phyloP scores from a whole-genome alignment of 139 green algal species.

The Chlamydomonas sp. region DNA sequence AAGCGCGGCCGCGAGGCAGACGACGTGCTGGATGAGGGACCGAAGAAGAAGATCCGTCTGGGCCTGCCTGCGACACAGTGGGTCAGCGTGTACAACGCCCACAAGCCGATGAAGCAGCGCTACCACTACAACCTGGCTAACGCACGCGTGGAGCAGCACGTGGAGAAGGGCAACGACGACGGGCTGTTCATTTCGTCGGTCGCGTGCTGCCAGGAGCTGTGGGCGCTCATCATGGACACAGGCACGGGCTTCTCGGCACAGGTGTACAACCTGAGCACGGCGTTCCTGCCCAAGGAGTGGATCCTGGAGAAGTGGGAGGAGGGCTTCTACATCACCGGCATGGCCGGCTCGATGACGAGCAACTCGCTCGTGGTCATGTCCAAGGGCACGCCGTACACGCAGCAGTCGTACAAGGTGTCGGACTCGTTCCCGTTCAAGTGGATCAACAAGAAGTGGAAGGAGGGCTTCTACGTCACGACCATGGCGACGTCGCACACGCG shows the following conservation, averaged over 20 bases:
- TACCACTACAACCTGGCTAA: conserved; percentile 99
- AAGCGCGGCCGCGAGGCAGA: too few relatives aligned
- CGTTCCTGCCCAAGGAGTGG: too few relatives aligned
- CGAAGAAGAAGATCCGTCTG: conserved; percentile 88
- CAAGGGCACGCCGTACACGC: conserved; percentile 63
- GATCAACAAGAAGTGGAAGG: too few relatives aligned
- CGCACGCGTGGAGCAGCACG: conserved; percentile 80
- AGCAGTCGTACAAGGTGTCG: conserved; percentile 99
- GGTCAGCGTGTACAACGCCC: conserved; percentile 99
- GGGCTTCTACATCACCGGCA: too few relatives aligned
- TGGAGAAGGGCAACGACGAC: conserved; percentile 43
- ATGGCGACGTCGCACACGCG: conserved; percentile 90
- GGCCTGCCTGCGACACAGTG: conserved; percentile 95
- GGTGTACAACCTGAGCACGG: conserved; percentile 1
- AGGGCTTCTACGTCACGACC: too few relatives aligned
- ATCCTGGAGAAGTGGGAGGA: too few relatives aligned
- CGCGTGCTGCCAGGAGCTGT: conserved; percentile 94
- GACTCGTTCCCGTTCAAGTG: too few relatives aligned
- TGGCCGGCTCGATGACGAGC: conserved; percentile 79
- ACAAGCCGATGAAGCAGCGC: conserved; percentile 37
- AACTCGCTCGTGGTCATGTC: conserved; percentile 82
- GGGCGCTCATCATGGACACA: conserved; percentile 74
- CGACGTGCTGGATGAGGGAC: conserved; percentile 64
- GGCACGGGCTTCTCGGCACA: conserved; percentile 90
- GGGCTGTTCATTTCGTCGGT: conserved; percentile 88